Evolutionary conservation across 2,329 filamentous ascomycete genomes (phyloP), one percentile per base, ranked within the genome.

Genomic region (Cytospora leucostoma): DNA sequence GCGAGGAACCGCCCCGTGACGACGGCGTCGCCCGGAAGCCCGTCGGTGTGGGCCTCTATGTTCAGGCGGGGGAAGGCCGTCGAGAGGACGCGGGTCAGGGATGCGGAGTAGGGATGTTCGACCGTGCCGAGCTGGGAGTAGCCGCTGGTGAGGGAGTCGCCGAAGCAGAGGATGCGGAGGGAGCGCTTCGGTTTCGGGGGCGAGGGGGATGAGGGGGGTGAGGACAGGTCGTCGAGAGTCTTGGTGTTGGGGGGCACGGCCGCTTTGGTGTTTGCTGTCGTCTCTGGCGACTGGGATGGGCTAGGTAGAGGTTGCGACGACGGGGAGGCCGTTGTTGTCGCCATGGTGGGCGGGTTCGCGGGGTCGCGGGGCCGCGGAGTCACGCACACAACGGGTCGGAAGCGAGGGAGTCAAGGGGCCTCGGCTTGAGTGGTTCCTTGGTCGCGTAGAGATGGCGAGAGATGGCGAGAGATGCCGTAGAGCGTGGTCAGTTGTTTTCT

Each of bases 101-200:
- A 76, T 32, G 72, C 69, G 7, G 79, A 78, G 74, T 89, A 90
- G 0, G 87, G 85, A 32, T 62, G 62, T 49, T 32, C 19, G 4
- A 71, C 32, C 15, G 74, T 57, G 21, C 82, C 83, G 53, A 68
- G 74, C 63, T 67, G 59, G 35, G 78, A 76, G 71, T 77, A 87
- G 50, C 87, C 87, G 13, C 78, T 79, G 7, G 87, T 89, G 53
- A 90, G 80, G 47, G 84, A 88, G 78, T 88, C 80, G 72, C 86
- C 86, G 73, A 88, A 85, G 77, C 86, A 88, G 65, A 88, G 80
- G 70, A 88, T 81, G 69, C 80, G 78, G 34, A 86, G 76, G 55
- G 65, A 61, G 62, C 62, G 65, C 17, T 38, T 65, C 35, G 63
- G 60, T 38, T 32, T 62, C 34, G 54, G 32, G n/a, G 19, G 61